A percentile compares a stretch with the other conserved stretches of the same genome.
phyloP scores from a whole-genome alignment of 768 basidiomycete genomes.

The Suillus subalutaceus region DNA sequence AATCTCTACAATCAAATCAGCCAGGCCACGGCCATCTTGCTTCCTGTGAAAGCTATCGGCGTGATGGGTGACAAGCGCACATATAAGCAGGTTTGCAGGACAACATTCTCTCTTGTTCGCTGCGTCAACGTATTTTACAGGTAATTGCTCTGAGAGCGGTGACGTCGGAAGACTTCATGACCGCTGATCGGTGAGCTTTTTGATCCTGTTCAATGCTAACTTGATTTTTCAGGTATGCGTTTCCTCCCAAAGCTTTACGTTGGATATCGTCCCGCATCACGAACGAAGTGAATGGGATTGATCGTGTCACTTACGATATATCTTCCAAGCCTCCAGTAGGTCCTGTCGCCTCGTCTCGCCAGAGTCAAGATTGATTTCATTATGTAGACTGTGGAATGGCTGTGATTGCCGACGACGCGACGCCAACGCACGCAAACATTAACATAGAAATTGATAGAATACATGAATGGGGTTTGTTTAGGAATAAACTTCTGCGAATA shows the following conservation, averaged over 20 bases:
- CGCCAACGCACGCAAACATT: too few relatives aligned
- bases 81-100: conserved; percentile 77
- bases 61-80: conserved; percentile 97
- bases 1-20: conserved; percentile 91
- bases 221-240: conserved; percentile 76
- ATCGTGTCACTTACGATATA: conserved; percentile 94
- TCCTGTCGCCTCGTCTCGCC: background rate
- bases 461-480: too few relatives aligned
- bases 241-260: conserved; percentile 86
- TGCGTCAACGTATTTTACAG: conserved; percentile 35
- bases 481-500: background rate
- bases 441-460: too few relatives aligned
- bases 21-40: conserved; percentile 94
- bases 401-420: too few relatives aligned
- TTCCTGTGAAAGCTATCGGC: conserved; percentile 96
- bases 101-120: background rate
- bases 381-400: too few relatives aligned
- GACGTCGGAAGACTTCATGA: conserved; percentile 99
- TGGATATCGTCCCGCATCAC: conserved; percentile 96
- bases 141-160: conserved; percentile 96
- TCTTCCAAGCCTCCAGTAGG: conserved; percentile 94
- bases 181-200: conserved; percentile 86
- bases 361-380: background rate
- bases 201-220: conserved; percentile 23
- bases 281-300: conserved; percentile 96